Percentiles rank a stretch among this genome's conserved stretches.
phyloP scores from a whole-genome alignment of 2,329 filamentous ascomycete genomes.

The Trichoderma arundinaceum region DNA sequence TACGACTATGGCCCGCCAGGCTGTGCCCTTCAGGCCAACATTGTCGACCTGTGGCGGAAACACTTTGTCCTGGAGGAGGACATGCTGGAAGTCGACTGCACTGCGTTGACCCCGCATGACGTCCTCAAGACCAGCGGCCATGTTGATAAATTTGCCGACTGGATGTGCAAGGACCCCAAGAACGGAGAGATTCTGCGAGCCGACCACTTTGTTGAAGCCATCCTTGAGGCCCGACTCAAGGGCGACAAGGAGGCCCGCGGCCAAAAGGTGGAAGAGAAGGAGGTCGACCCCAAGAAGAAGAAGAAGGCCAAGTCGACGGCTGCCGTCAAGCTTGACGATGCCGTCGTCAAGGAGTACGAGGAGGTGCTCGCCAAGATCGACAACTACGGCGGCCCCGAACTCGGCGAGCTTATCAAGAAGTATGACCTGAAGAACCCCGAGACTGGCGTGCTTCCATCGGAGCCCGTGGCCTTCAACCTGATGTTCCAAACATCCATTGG shows the following conservation, averaged over 20 bases:
- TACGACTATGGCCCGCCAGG: slow-evolving; percentile 94
- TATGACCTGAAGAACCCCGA: slow-evolving; percentile 88
- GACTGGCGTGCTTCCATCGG: slow-evolving; percentile 75
- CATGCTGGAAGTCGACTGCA: slow-evolving; percentile 95
- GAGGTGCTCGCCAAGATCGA: slow-evolving; percentile 91
- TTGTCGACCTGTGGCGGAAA: slow-evolving; percentile 88
- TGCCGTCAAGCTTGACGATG: slow-evolving; percentile 84
- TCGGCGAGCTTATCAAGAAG: slow-evolving; percentile 87
- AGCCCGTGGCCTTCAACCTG: slow-evolving; percentile 92
- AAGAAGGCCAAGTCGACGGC: slow-evolving; percentile 85
- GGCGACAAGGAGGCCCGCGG: slow-evolving; percentile 93
- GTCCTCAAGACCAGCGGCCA: slow-evolving; percentile 96
- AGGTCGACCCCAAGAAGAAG: slow-evolving; percentile 78
- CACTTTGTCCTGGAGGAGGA: slow-evolving; percentile 93
- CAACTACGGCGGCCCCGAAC: slow-evolving; percentile 87
- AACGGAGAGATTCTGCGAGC: slow-evolving; percentile 95
- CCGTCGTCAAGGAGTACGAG: slow-evolving; percentile 86
- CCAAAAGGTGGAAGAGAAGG: slow-evolving; percentile 77
- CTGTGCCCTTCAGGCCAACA: slow-evolving; percentile 83
- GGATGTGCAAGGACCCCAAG: slow-evolving; percentile 99
- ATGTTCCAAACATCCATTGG: slow-evolving; percentile 99
- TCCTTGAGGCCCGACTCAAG: slow-evolving; percentile 84
- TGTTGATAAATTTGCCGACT: slow-evolving; percentile 97
- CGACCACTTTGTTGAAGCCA: slow-evolving; percentile 94
- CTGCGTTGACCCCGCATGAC: slow-evolving; percentile 88